Conservation (phyloP, 805 yeast genomes). For the Lachancea waltii region DNA sequence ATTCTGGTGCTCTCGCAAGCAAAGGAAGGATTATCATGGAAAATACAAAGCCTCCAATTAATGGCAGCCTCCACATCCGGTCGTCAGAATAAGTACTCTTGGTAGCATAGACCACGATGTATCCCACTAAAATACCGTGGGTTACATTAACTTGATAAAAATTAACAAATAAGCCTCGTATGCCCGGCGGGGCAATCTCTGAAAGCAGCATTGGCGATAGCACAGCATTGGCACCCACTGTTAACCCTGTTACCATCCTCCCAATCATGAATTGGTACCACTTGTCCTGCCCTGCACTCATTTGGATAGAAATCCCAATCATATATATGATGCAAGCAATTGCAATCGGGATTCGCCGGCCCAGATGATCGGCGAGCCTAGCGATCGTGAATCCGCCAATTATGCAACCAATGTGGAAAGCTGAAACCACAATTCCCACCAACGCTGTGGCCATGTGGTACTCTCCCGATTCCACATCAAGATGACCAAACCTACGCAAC, state of each 20-base stretch:
- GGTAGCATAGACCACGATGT: slow-evolving; percentile 55
- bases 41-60: slow-evolving; percentile 39
- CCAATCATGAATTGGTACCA: slow-evolving; percentile 62
- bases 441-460: slow-evolving; percentile 39
- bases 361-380: slow-evolving; percentile 47
- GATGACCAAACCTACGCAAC: slow-evolving; percentile 41
- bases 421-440: slow-evolving; percentile 44
- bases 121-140: slow-evolving; percentile 56
- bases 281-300: slow-evolving; percentile 39
- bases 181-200: slow-evolving; percentile 54
- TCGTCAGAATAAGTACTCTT: slow-evolving; percentile 29
- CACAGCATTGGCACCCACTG: slow-evolving; percentile 65
- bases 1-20: slow-evolving; percentile 55
- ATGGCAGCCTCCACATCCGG: slow-evolving; percentile 60
- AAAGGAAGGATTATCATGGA: slow-evolving; percentile 44
- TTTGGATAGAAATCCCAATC: slow-evolving; percentile 52
- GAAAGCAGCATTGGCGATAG: slow-evolving; percentile 59
- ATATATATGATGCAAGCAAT: slow-evolving; percentile 48
- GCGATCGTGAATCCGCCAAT: slow-evolving; percentile 54
- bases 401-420: slow-evolving; percentile 60
- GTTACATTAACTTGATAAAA: slow-evolving; percentile 54
- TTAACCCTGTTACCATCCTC: slow-evolving; percentile 59
- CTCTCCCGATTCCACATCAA: slow-evolving; percentile 37
- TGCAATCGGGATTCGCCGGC: slow-evolving; percentile 52
- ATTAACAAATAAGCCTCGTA: slow-evolving; percentile 58